Conservation (phyloP, 441 rosid species). For the Brassica balearica region DNA sequence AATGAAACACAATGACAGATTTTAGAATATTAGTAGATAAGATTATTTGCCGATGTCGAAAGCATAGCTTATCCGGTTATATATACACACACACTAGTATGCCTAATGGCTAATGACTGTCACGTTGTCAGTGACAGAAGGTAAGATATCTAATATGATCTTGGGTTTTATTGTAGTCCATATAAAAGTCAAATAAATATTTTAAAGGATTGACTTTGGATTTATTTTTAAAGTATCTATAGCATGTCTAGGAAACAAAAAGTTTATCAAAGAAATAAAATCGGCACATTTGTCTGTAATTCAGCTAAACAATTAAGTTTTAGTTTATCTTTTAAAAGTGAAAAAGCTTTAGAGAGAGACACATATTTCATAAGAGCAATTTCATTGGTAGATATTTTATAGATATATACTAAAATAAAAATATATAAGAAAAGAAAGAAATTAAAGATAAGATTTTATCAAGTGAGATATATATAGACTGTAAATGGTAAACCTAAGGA, state of each 20-base stretch:
- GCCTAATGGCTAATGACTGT: neutral
- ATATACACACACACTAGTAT: slow-evolving; percentile 12
- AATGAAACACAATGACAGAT: slow-evolving; percentile 1
- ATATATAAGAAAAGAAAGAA: neutral
- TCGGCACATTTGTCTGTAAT: neutral
- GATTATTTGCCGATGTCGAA: neutral
- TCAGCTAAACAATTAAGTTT: neutral
- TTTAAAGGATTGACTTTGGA: neutral
- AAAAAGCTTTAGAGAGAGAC: neutral
- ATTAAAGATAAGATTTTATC: neutral
- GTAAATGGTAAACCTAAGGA: too few species aligned
- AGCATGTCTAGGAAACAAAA: neutral
- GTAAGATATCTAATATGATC: neutral
- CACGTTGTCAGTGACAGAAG: neutral
- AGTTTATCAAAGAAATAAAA: neutral
- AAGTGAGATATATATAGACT: neutral
- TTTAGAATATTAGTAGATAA: neutral
- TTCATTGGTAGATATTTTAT: neutral
- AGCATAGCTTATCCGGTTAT: neutral
- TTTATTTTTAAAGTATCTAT: neutral
- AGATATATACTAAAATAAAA: neutral
- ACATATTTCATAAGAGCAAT: neutral
- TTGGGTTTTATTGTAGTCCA: neutral
- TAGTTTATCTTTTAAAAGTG: neutral
- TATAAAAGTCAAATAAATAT: neutral